These are phyloP conservation scores for Xylaria sp. DNA, from an alignment of 2,329 filamentous ascomycete species.

Conservation along the genomic window DNA sequence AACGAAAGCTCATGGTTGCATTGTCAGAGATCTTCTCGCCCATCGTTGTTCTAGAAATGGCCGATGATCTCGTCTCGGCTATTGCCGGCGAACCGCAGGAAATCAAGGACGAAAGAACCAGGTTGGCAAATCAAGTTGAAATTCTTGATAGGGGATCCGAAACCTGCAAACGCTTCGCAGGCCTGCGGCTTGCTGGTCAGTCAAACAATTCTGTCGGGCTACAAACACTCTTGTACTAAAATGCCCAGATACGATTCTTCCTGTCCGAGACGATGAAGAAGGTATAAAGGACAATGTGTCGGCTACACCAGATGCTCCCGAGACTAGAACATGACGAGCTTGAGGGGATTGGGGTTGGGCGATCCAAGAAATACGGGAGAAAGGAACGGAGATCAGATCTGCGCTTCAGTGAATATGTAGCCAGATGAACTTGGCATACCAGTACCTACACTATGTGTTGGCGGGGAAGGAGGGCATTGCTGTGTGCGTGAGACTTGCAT, in stretches of 20 bases:
- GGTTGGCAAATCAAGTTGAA: conserved; percentile 22
- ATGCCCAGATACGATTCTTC: neutral
- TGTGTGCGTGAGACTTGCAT: neutral
- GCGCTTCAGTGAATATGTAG: no score
- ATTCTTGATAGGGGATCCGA: conserved; percentile 25
- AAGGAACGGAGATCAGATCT: neutral
- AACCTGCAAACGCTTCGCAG: conserved; percentile 27
- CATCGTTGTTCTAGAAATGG: conserved; percentile 31
- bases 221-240: neutral
- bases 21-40: conserved; percentile 55
- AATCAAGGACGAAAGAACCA: neutral
- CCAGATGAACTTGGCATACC: neutral
- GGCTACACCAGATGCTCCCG: neutral
- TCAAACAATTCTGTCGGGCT: neutral
- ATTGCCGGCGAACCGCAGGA: conserved; percentile 26
- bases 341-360: no score
- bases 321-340: neutral
- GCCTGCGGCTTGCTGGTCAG: conserved; percentile 15
- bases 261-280: neutral
- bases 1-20: conserved; percentile 51
- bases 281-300: neutral
- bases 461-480: neutral
- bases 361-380: neutral
- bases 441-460: neutral
- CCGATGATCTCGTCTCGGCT: conserved; percentile 10